phyloP scores from a whole-genome alignment of 2,329 filamentous ascomycete species.

The Leptographium lundbergii region DNA sequence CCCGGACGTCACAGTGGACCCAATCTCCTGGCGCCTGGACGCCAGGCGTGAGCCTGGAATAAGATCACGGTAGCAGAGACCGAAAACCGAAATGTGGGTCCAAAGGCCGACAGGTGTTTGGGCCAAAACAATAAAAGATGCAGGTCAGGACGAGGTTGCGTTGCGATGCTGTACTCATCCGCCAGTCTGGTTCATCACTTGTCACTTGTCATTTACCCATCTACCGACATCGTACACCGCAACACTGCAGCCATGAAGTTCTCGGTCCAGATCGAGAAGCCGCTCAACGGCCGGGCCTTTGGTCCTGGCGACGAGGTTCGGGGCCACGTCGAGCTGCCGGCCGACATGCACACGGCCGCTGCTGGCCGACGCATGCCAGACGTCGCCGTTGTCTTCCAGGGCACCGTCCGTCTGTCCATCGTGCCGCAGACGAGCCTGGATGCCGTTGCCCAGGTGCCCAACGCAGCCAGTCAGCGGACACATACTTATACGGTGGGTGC shows the following conservation, averaged over 20 bases:
- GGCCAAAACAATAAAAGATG: background rate
- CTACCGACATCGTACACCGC: too few relatives aligned
- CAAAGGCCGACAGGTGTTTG: background rate
- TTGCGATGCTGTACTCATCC: background rate
- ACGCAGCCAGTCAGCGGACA: background rate
- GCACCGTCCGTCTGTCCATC: background rate
- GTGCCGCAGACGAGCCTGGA: background rate
- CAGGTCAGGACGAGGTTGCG: background rate
- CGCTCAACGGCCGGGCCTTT: background rate
- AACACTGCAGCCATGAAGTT: conserved; percentile 3
- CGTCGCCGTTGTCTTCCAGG: background rate
- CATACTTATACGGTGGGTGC: background rate
- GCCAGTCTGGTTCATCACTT: background rate
- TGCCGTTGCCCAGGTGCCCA: background rate
- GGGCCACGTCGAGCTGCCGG: conserved; percentile 4
- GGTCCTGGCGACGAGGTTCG: background rate
- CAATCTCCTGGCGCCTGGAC: background rate
- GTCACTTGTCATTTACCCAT: background rate
- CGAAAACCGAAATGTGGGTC: background rate
- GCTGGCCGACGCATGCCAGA: background rate
- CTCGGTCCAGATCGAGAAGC: background rate
- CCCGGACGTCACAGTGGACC: background rate
- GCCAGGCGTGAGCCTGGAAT: too few relatives aligned
- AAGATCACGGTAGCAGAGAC: background rate
- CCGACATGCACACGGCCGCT: background rate